A percentile compares a stretch with the other conserved stretches of the same genome.
These are phyloP conservation scores for Plasmodium fragile DNA, from an alignment of 169 alveolate species.

Conservation along the genomic window DNA sequence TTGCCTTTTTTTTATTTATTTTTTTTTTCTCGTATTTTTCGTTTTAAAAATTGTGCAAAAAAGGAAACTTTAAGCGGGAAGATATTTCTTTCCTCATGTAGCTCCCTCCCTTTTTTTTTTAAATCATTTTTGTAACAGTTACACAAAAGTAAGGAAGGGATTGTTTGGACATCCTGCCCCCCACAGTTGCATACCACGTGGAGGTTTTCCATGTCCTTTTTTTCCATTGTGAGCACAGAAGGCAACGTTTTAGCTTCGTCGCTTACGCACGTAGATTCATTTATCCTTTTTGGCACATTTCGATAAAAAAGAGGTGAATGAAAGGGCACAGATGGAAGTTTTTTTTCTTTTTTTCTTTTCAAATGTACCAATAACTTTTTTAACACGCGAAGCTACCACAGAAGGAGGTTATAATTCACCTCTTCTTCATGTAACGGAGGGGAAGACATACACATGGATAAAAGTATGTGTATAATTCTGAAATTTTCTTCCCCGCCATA, in stretches of 20 bases:
- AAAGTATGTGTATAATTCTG: not conserved
- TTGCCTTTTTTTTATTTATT: slow-evolving; percentile 2
- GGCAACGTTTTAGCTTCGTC: not conserved
- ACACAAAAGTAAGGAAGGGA: not conserved
- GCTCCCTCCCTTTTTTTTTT: not conserved
- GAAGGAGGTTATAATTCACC: not conserved
- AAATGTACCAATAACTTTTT: not conserved
- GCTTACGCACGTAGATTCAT: slow-evolving; percentile 18
- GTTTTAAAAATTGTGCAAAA: not conserved
- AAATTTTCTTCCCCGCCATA: not conserved
- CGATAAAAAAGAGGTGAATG: not conserved
- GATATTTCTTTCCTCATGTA: not conserved
- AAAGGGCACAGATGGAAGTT: not conserved
- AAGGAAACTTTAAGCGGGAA: not conserved
- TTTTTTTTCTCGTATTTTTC: not conserved
- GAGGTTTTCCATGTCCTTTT: not conserved
- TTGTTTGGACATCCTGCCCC: not conserved
- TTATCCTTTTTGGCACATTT: not conserved
- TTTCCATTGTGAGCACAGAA: not conserved
- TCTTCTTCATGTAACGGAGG: not conserved
- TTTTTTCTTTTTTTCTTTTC: not conserved
- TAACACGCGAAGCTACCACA: not conserved
- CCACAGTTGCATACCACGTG: not conserved
- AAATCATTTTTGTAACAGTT: not conserved
- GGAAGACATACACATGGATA: not conserved